These are phyloP conservation scores for Tremella fuciformis DNA, from an alignment of 768 basidiomycete genomes.

Conservation along the genomic window DNA sequence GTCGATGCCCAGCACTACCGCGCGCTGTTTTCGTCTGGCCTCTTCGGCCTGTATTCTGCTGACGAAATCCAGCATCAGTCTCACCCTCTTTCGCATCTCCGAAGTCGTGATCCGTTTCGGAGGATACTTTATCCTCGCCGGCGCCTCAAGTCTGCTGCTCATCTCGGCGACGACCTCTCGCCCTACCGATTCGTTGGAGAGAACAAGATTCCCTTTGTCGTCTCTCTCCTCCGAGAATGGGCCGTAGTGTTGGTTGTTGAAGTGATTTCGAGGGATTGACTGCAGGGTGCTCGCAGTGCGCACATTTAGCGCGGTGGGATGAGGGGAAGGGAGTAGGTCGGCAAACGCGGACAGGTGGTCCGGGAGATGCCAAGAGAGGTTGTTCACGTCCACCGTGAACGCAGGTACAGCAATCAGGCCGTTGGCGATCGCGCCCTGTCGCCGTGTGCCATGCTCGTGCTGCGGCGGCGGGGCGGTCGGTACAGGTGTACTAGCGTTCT, in stretches of 20 bases:
- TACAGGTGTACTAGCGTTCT: slow-evolving; percentile 22
- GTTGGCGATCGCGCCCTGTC: slow-evolving; percentile 35
- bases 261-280: slow-evolving; percentile 36
- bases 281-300: slow-evolving; percentile 33
- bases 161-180: slow-evolving; percentile 25
- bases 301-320: slow-evolving; percentile 60
- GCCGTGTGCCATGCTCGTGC: slow-evolving; percentile 46
- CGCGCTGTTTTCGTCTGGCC: slow-evolving; percentile 39
- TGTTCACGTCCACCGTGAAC: slow-evolving; percentile 25
- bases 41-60: slow-evolving; percentile 60
- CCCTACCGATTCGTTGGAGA: slow-evolving; percentile 28
- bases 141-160: slow-evolving; percentile 47
- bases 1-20: slow-evolving; percentile 39
- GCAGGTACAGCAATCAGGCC: slow-evolving; percentile 27
- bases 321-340: slow-evolving; percentile 68
- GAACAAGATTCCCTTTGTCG: slow-evolving; percentile 25
- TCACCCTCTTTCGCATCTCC: slow-evolving; percentile 94
- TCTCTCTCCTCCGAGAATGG: slow-evolving; percentile 39
- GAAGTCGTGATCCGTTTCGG: slow-evolving; percentile 91
- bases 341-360: slow-evolving; percentile 88
- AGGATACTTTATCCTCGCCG: slow-evolving; percentile 80
- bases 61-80: slow-evolving; percentile 89
- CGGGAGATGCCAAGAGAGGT: slow-evolving; percentile 71
- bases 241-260: slow-evolving; percentile 36
- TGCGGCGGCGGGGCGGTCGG: slow-evolving; percentile 28